These are phyloP conservation scores for Auxenochlorella pyrenoidosa DNA, from an alignment of 139 green algal genomes.

Conservation along the genomic window DNA sequence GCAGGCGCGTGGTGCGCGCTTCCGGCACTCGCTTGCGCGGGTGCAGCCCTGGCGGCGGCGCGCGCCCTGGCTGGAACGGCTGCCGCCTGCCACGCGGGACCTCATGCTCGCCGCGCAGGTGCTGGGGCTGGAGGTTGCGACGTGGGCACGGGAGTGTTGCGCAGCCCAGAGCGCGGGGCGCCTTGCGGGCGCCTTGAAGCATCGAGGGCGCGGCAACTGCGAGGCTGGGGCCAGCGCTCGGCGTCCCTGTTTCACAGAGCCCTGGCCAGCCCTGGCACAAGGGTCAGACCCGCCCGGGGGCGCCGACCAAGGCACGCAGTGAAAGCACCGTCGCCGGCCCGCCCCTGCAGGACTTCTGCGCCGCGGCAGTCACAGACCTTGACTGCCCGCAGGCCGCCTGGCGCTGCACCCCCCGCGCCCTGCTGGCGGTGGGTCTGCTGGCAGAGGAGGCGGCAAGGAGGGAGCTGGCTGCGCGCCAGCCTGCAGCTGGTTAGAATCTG, in stretches of 20 bases:
- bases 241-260: no score
- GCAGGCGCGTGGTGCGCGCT: neutral
- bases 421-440: constrained; percentile 42
- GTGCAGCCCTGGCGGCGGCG: constrained; percentile 4
- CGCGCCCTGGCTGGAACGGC: constrained; percentile 17
- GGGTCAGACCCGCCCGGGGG: no score
- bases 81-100: constrained; percentile 26
- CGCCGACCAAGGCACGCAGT: no score
- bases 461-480: neutral
- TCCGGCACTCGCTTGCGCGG: neutral
- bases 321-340: no score
- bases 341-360: constrained; percentile 11
- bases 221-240: no score
- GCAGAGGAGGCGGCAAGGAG: constrained; percentile 26
- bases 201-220: no score
- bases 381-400: constrained; percentile 7
- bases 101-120: constrained; percentile 34
- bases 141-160: neutral
- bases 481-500: no score
- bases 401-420: constrained; percentile 21
- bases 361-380: constrained; percentile 25
- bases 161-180: no score
- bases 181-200: no score
- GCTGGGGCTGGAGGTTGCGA: neutral
- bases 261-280: no score